phyloP scores from a whole-genome alignment of 305 asterid genomes.

The Rubia peregrina region DNA sequence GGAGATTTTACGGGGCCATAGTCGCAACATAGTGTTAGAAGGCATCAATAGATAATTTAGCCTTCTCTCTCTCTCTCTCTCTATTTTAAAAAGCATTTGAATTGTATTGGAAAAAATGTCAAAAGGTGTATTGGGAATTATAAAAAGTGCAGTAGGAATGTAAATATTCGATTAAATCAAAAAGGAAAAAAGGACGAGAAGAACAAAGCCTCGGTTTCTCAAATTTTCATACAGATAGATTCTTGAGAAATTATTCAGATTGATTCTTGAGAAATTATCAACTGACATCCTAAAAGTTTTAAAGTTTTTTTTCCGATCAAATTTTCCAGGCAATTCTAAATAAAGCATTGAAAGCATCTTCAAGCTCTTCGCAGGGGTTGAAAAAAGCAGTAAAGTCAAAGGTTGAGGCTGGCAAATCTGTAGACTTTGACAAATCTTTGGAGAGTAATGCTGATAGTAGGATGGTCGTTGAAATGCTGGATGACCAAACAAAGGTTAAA shows the following conservation, averaged over 20 bases:
- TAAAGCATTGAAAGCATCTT: constrained; percentile 49
- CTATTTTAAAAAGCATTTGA: too few species aligned
- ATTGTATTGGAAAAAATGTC: not conserved
- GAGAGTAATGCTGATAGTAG: constrained; percentile 36
- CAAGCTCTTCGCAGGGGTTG: constrained; percentile 32
- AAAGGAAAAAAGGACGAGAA: not conserved
- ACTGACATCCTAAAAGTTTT: not conserved
- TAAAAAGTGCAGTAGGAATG: not conserved
- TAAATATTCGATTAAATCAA: too few species aligned
- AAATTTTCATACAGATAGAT: not conserved
- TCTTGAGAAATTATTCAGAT: not conserved
- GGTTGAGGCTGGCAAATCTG: constrained; percentile 29
- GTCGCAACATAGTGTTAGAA: not conserved
- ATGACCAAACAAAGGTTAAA: constrained; percentile 41
- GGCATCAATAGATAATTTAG: not conserved
- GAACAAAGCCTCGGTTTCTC: not conserved
- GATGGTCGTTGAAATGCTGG: constrained; percentile 36
- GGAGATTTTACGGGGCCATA: not conserved
- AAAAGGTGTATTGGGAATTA: not conserved
- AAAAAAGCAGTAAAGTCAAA: constrained; percentile 34
- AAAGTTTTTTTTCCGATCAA: not conserved
- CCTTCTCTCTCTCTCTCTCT: too few species aligned
- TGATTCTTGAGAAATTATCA: not conserved
- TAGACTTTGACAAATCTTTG: constrained; percentile 26
- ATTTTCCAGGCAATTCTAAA: constrained; percentile 52